Percentiles rank a stretch among this genome's conserved stretches.
phyloP scores from a whole-genome alignment of 495 filamentous ascomycete species.

The Hyaloscypha finlandica region DNA sequence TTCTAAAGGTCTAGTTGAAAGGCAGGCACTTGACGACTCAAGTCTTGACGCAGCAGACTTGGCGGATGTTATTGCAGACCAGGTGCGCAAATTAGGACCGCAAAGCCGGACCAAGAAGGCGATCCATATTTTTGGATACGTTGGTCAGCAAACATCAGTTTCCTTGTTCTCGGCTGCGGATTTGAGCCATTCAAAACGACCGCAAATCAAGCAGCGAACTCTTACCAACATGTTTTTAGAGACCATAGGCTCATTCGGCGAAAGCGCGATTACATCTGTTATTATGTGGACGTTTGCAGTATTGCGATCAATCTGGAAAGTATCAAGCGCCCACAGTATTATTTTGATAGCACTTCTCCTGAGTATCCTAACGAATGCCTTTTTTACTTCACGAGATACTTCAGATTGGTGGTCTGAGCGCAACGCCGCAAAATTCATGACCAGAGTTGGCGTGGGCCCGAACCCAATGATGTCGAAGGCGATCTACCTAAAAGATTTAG shows the following conservation, averaged over 20 bases:
- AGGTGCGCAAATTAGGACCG: conserved; percentile 78
- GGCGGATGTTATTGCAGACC: conserved; percentile 80
- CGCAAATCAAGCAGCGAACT: conserved; percentile 66
- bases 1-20: conserved; percentile 73
- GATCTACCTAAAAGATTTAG: conserved; percentile 80
- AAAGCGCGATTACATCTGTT: conserved; percentile 69
- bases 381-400: conserved; percentile 66
- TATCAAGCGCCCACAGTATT: conserved; percentile 72
- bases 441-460: conserved; percentile 73
- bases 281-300: conserved; percentile 71
- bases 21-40: conserved; percentile 77
- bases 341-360: conserved; percentile 67
- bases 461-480: conserved; percentile 80
- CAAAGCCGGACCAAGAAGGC: conserved; percentile 88
- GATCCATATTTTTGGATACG: conserved; percentile 83
- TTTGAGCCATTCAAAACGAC: conserved; percentile 42
- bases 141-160: conserved; percentile 71
- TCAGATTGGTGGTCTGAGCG: conserved; percentile 86
- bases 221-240: conserved; percentile 70
- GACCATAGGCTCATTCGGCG: conserved; percentile 63
- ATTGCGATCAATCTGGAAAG: conserved; percentile 64
- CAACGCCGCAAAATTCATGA: conserved; percentile 76
- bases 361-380: conserved; percentile 69
- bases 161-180: conserved; percentile 56
- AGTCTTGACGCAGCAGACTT: conserved; percentile 83